Percentiles rank a stretch among this genome's conserved stretches.
These are phyloP conservation scores for Gomphus bonarii DNA, from an alignment of 1,284 basidiomycete genomes.

Conservation along the genomic window DNA sequence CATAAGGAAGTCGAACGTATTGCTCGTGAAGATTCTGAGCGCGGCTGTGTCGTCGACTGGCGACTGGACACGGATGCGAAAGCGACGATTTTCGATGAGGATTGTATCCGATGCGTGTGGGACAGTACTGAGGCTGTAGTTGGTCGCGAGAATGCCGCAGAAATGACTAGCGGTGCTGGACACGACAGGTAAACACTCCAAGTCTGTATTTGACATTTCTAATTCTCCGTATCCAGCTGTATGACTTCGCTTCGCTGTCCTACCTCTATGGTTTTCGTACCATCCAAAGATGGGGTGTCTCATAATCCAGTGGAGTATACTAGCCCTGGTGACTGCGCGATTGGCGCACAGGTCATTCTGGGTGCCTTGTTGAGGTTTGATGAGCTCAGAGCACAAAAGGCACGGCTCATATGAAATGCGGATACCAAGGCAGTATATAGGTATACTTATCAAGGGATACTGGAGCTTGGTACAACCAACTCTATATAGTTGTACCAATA, in stretches of 20 bases:
- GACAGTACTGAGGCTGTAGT: conserved; percentile 14
- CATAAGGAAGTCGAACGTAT: conserved; percentile 11
- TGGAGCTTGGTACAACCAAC: neutral
- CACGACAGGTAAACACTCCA: conserved; percentile 15
- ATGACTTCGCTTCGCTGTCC: conserved; percentile 16
- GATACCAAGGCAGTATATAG: neutral
- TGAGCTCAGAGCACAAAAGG: conserved; percentile 1
- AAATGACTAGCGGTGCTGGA: conserved; percentile 18
- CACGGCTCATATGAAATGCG: neutral
- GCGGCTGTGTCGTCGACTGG: conserved; percentile 11
- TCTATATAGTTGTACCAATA: neutral
- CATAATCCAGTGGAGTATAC: conserved; percentile 19
- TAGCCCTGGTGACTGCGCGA: conserved; percentile 14
- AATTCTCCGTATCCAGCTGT: conserved; percentile 10
- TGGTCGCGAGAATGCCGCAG: conserved; percentile 5
- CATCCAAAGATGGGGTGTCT: conserved; percentile 18
- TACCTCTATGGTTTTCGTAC: conserved; percentile 20
- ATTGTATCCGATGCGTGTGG: conserved; percentile 13
- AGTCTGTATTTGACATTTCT: neutral
- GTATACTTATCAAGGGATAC: neutral
- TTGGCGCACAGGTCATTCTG: conserved; percentile 9
- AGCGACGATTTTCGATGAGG: conserved; percentile 15
- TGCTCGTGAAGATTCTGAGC: conserved; percentile 8
- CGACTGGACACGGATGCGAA: conserved; percentile 14
- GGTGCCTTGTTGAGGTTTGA: conserved; percentile 9